Evolutionary conservation across 139 green algal genomes (phyloP).

Genomic region (Chlamydomonas sphaeroides): DNA sequence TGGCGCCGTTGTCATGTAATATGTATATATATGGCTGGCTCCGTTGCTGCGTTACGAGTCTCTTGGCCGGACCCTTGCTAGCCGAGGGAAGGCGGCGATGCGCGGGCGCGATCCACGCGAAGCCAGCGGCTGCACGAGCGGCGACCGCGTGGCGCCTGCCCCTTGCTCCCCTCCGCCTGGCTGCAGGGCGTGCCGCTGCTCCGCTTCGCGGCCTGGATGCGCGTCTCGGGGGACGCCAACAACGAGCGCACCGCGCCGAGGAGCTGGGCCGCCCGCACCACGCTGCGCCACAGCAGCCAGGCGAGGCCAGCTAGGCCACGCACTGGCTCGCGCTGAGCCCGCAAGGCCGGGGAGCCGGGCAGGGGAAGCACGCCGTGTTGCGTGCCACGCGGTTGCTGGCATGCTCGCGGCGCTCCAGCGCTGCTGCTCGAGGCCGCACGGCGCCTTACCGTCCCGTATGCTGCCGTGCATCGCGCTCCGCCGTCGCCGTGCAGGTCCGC

Average conservation of each 20-base stretch:
- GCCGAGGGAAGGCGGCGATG: too few relatives aligned
- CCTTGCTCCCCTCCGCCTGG: background rate
- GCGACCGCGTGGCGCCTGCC: background rate
- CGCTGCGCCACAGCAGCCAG: background rate
- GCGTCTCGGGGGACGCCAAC: background rate
- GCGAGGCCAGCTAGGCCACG: background rate
- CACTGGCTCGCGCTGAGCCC: background rate
- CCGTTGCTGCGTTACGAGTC: too few relatives aligned
- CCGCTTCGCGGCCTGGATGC: constrained; percentile 17
- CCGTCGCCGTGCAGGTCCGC: constrained; percentile 33
- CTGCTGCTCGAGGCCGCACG: background rate
- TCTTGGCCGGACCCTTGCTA: too few relatives aligned
- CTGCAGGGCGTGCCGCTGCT: constrained; percentile 11
- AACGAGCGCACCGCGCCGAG: background rate
- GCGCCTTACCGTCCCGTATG: too few relatives aligned
- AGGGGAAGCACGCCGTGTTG: too few relatives aligned
- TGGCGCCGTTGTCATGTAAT: too few relatives aligned
- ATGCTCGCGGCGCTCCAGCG: background rate
- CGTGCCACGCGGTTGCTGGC: too few relatives aligned
- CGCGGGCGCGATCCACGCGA: too few relatives aligned
- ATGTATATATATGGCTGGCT: too few relatives aligned
- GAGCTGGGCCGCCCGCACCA: constrained; percentile 11
- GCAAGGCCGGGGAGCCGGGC: too few relatives aligned
- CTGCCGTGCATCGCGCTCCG: too few relatives aligned
- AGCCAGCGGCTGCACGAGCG: background rate